Evolutionary conservation across 495 filamentous ascomycete species (phyloP).

Genomic region (Penicillium malachiteum): DNA sequence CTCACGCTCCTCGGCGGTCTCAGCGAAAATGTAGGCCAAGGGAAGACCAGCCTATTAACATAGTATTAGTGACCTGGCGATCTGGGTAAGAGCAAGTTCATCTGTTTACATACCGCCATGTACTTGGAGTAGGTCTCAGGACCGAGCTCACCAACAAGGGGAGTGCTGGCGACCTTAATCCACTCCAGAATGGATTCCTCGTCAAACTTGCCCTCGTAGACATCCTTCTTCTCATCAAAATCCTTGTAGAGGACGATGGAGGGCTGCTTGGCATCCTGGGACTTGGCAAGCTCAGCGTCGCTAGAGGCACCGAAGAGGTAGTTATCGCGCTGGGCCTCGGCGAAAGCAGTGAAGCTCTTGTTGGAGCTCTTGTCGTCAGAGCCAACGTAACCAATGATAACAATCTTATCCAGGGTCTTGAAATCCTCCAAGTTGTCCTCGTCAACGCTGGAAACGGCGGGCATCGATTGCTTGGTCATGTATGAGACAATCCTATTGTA

Average conservation of each 20-base stretch:
- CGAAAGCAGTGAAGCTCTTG: constrained; percentile 74
- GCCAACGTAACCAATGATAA: constrained; percentile 83
- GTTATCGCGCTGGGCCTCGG: constrained; percentile 81
- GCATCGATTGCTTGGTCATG: constrained; percentile 98
- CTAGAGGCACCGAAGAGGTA: constrained; percentile 87
- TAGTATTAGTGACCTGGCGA: constrained; percentile 1
- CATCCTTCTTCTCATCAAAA: constrained; percentile 93
- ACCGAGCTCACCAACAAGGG: constrained; percentile 93
- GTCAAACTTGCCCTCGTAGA: constrained; percentile 77
- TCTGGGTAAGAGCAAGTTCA: background rate
- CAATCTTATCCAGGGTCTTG: constrained; percentile 97
- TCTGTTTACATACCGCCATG: constrained; percentile 68
- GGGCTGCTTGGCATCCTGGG: constrained; percentile 82
- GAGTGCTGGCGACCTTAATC: constrained; percentile 80
- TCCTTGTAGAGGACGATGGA: constrained; percentile 94
- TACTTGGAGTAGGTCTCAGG: constrained; percentile 97
- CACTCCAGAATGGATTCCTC: constrained; percentile 75
- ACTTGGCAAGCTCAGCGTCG: constrained; percentile 81
- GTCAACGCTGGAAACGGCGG: constrained; percentile 79
- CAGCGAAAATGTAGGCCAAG: constrained; percentile 96
- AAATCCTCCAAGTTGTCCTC: constrained; percentile 86
- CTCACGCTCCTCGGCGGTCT: constrained; percentile 85
- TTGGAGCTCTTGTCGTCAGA: constrained; percentile 82
- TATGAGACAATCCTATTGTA: constrained; percentile 81
- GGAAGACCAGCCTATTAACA: constrained; percentile 72